Evolutionary conservation across 768 basidiomycete genomes (phyloP).

Genomic region (Guyanaporus albipodus): DNA sequence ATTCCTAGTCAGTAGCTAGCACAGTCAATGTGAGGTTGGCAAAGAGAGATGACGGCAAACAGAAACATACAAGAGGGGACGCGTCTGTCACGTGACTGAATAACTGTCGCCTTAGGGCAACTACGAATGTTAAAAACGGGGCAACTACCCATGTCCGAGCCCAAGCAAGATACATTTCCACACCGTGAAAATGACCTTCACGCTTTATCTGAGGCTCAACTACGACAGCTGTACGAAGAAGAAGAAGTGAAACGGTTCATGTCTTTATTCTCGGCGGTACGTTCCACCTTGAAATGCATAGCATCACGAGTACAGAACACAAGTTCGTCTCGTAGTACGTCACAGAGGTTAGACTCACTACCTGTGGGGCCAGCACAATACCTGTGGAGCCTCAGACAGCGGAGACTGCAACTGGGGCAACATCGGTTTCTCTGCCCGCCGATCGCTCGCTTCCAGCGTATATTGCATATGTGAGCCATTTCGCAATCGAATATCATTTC

Average conservation of each 20-base stretch:
- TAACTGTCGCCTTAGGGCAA: too few relatives aligned
- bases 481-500: slow-evolving; percentile 6
- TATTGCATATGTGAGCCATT: slow-evolving; percentile 23
- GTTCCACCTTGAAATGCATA: slow-evolving; percentile 17
- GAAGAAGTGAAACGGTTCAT: slow-evolving; percentile 64
- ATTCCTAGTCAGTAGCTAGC: slow-evolving; percentile 1
- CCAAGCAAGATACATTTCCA: neutral
- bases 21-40: neutral
- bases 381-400: slow-evolving; percentile 8
- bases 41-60: slow-evolving; percentile 12
- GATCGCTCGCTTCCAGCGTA: slow-evolving; percentile 26
- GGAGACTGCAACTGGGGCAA: neutral
- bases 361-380: slow-evolving; percentile 25
- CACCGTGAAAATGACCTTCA: slow-evolving; percentile 9
- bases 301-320: neutral
- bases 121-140: too few relatives aligned
- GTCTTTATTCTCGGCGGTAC: slow-evolving; percentile 55
- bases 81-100: slow-evolving; percentile 29
- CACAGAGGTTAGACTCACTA: slow-evolving; percentile 46
- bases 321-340: slow-evolving; percentile 49
- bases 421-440: neutral
- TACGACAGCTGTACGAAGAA: slow-evolving; percentile 57
- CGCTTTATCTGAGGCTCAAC: slow-evolving; percentile 46
- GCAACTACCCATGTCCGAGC: slow-evolving; percentile 9
- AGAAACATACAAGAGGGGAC: slow-evolving; percentile 18